Base-by-base conservation (phyloP, 768 basidiomycete genomes). In the Mycena galericulata region DNA sequence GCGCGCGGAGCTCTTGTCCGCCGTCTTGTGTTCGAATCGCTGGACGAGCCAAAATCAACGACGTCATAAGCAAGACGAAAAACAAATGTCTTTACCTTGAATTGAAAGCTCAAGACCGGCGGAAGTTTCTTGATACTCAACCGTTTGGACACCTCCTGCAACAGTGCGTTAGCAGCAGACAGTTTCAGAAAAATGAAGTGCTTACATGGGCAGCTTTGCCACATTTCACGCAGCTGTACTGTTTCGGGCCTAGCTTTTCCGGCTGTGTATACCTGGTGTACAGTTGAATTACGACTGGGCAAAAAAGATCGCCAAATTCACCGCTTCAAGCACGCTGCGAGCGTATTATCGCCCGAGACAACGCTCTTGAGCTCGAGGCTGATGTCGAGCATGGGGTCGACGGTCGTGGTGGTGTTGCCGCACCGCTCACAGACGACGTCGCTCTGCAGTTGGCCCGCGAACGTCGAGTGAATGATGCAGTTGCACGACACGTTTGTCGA, bases 1-100 rank as follows among this genome's bases (percentile, higher is more conserved):
- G 70, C 89, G 88, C 0, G 95, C 89, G 30, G 90, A 85, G 32
- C 87, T 83, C 75, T 90, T 93, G 73, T 95, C 67, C 5, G 67
- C 88, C 51, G 89, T 87, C 73, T 91, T 92, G 75, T 98, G 96
- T 75, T 97, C 96, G 78, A 98, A 98, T 3, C 97, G 91, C 96
- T 98, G 75, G n/a, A n/a, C 55, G 43, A 34, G 22, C 41, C 41
- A 22, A 36, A 7, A 40, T 57, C 41, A 29, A 15, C 27, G 8
- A 20, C n/a, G 8, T 3, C 9, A 7, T 5, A 22, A 30, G 54
- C 22, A 27, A 30, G 0, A 36, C n/a, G 5, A 18, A n/a, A 9
- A n/a, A 43, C 24, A 17, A 36, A 43, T 27, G 66, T 65, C 27
- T 57, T 49, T 30, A 94, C 97, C 87, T 99, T 99, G 84, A 99